Conservation (phyloP, 2,329 filamentous ascomycete species). For the Arthrobotrys sphaeroides region DNA sequence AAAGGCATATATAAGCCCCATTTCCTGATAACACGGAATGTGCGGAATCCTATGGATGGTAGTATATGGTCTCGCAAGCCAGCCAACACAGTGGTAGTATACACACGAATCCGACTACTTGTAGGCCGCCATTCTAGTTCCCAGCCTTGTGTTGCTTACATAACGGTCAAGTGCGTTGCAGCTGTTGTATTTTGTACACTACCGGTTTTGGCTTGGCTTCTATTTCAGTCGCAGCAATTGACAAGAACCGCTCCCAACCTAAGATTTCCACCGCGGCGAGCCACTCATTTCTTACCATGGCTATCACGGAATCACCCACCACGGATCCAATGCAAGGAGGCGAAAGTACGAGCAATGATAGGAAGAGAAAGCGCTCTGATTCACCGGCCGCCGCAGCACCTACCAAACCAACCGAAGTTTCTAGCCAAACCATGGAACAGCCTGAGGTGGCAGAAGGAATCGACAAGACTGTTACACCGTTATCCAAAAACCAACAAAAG, state of each 20-base stretch:
- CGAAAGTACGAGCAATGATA: conserved; percentile 8
- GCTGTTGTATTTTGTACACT: conserved; percentile 1
- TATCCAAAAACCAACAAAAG: conserved; percentile 90
- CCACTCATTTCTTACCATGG: neutral
- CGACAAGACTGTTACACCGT: conserved; percentile 46
- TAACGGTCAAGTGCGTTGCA: neutral
- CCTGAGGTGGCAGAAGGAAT: neutral
- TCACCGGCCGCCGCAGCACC: neutral
- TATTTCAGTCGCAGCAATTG: no score
- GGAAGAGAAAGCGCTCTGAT: conserved; percentile 32
- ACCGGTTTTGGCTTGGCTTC: neutral
- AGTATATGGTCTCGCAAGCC: no score
- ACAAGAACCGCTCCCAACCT: no score
- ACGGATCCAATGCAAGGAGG: neutral
- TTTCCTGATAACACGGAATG: no score
- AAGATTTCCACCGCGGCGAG: neutral
- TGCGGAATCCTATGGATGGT: no score
- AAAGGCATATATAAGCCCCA: no score
- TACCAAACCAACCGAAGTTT: neutral
- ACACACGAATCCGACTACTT: no score
- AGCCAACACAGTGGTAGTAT: no score
- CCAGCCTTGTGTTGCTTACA: neutral
- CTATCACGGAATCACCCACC: neutral
- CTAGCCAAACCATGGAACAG: neutral
- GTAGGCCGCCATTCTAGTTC: no score